These are phyloP conservation scores for Silybum marianum DNA, from an alignment of 129 eudicot genomes.

Conservation along the genomic window DNA sequence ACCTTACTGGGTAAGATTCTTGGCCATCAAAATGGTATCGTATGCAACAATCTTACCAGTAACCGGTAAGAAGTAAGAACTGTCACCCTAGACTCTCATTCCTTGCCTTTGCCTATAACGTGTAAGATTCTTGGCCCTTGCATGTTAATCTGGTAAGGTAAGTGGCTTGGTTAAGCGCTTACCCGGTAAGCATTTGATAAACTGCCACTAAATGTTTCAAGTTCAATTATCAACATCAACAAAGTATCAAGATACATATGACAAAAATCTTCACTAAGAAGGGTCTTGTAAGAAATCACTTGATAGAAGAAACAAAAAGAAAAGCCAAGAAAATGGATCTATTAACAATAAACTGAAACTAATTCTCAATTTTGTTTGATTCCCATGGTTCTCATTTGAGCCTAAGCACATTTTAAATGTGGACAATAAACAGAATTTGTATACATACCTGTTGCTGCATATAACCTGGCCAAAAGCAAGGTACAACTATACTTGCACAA, in stretches of 20 bases:
- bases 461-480: not conserved
- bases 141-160: no score
- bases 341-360: conserved; percentile 4
- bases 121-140: no score
- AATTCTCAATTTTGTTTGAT: conserved; percentile 20
- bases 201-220: not conserved
- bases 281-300: not conserved
- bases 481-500: conserved; percentile 3
- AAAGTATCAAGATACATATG: not conserved
- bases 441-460: not conserved
- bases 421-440: conserved; percentile 26
- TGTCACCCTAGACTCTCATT: no score
- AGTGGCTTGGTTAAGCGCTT: no score
- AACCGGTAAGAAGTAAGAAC: no score
- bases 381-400: conserved; percentile 8
- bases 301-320: not conserved
- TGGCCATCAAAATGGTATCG: no score
- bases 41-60: no score
- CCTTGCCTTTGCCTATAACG: no score
- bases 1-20: no score
- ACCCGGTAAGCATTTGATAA: not conserved
- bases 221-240: not conserved
- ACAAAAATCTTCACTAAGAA: not conserved
- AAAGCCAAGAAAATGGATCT: not conserved
- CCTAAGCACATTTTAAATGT: conserved; percentile 4